Percentiles rank a stretch among this genome's conserved stretches.
phyloP scores from a whole-genome alignment of 495 filamentous ascomycete genomes.

The Copromyces sp. region DNA sequence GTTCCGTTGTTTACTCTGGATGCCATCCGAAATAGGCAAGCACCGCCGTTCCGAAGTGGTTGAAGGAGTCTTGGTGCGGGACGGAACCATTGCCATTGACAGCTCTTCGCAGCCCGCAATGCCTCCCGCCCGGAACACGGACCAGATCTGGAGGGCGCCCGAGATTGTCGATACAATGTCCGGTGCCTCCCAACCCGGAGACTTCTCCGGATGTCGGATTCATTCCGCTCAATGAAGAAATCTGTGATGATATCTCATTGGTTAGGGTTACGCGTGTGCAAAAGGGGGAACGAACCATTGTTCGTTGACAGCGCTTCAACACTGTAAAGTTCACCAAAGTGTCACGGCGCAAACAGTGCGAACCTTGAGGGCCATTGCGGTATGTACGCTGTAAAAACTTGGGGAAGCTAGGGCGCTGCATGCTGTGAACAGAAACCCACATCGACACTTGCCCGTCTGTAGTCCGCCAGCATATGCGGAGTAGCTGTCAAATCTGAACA shows the following conservation, averaged over 20 bases:
- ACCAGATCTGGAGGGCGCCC: background rate
- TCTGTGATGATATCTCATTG: background rate
- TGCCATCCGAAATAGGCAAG: constrained; percentile 6
- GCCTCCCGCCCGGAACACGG: background rate
- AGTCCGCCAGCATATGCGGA: background rate
- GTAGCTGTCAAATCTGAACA: background rate
- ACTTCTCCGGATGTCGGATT: background rate
- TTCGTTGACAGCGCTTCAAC: background rate
- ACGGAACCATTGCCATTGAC: background rate
- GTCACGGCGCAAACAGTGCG: background rate
- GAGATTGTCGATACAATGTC: background rate
- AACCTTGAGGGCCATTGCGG: background rate
- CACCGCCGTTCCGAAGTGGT: constrained; percentile 1
- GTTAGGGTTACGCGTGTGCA: background rate
- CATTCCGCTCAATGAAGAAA: background rate
- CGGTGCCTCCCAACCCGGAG: background rate
- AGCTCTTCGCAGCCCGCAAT: background rate
- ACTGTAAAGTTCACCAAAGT: background rate
- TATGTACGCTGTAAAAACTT: background rate
- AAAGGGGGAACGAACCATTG: background rate
- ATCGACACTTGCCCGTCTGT: background rate
- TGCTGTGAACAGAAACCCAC: background rate
- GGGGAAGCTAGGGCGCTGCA: background rate
- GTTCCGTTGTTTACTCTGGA: background rate
- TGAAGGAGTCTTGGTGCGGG: background rate